phyloP scores from a whole-genome alignment of 2,329 filamentous ascomycete species.

The Cladosporium sp. region DNA sequence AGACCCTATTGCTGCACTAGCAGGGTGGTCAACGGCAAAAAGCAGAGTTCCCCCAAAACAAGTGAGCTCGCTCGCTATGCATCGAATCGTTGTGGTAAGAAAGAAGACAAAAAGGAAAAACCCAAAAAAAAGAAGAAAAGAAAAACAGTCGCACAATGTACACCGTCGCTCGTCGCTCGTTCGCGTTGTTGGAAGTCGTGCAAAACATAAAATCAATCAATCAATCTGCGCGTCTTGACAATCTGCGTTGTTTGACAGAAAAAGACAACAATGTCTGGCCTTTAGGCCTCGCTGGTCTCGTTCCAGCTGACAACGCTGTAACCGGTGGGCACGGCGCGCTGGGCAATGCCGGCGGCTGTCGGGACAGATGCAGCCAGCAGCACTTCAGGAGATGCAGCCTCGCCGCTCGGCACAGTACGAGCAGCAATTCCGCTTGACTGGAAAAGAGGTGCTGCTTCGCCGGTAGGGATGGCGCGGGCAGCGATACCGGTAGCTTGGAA shows the following conservation, averaged over 20 bases:
- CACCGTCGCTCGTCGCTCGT: neutral
- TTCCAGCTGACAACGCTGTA: conserved; percentile 17
- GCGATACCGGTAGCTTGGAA: neutral
- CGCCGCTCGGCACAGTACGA: neutral
- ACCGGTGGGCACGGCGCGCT: neutral
- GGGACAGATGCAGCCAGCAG: neutral
- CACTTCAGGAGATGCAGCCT: neutral
- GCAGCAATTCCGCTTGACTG: neutral
- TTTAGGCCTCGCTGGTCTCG: conserved; percentile 10
- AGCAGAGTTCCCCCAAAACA: neutral
- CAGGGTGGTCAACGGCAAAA: conserved; percentile 12
- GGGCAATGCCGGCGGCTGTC: neutral
- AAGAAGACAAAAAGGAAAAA: neutral
- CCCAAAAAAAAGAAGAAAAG: neutral
- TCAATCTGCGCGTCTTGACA: neutral
- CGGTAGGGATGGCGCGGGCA: neutral
- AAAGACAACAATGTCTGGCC: neutral
- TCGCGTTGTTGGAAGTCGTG: neutral
- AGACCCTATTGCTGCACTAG: conserved; percentile 14
- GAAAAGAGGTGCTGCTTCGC: neutral
- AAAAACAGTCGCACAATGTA: neutral
- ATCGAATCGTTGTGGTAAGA: neutral
- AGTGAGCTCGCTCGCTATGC: conserved; percentile 10
- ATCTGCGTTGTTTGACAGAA: neutral
- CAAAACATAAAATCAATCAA: neutral